These are phyloP conservation scores for Pharnaceum exiguum DNA, from an alignment of 148 eudicot genomes.

Conservation along the genomic window DNA sequence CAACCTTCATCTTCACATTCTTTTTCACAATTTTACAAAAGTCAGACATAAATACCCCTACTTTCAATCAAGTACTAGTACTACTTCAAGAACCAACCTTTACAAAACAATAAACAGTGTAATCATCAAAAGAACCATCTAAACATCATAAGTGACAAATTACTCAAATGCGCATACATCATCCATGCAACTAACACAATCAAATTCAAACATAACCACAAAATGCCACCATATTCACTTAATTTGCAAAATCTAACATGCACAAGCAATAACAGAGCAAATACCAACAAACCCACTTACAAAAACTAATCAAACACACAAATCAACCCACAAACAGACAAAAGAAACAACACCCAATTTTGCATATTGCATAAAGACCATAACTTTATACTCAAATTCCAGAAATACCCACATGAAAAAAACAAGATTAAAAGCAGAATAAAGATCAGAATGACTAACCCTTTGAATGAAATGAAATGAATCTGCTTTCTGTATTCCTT, in stretches of 20 bases:
- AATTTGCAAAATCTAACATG: not conserved
- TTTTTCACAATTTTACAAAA: no score
- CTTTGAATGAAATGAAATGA: not conserved
- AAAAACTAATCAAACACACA: not conserved
- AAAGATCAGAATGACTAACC: constrained; percentile 18
- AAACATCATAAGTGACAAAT: no score
- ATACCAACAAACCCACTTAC: constrained; percentile 1
- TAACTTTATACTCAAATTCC: no score
- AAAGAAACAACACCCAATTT: not conserved
- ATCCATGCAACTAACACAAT: not conserved
- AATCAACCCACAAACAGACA: not conserved
- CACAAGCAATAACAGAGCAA: not conserved
- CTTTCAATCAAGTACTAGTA: no score
- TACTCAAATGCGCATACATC: no score
- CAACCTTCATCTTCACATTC: no score
- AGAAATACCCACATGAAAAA: no score
- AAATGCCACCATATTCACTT: not conserved
- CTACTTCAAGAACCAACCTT: no score
- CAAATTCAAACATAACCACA: not conserved
- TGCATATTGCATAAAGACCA: not conserved
- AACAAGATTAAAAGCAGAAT: not conserved
- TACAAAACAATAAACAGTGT: no score
- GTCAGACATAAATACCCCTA: no score
- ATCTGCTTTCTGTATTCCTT: not conserved
- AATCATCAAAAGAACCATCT: no score